Evolutionary conservation across 345 rosid genomes (phyloP).

Genomic region (Eucalyptus shirleyi): DNA sequence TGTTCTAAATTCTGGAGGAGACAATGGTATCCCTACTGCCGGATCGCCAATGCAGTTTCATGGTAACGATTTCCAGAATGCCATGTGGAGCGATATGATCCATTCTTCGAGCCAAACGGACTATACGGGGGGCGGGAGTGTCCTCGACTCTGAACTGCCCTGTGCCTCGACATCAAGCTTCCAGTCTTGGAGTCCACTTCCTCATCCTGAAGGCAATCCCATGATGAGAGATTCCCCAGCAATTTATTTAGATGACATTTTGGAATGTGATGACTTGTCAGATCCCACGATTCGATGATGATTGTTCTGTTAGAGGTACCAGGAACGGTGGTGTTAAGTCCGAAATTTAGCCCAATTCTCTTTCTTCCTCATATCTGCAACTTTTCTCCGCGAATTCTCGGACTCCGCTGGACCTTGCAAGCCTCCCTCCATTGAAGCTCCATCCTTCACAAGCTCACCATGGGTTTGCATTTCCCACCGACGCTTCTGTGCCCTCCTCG

Average conservation of each 20-base stretch:
- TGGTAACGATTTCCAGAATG: background rate
- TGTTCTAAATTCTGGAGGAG: background rate
- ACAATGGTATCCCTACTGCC: background rate
- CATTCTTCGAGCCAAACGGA: background rate
- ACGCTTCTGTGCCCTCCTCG: too few relatives aligned
- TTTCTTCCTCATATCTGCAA: too few relatives aligned
- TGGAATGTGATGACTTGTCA: background rate
- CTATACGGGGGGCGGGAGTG: rapidly evolving
- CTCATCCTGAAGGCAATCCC: background rate
- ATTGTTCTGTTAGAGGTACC: background rate
- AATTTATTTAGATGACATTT: background rate
- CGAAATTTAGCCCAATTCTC: too few relatives aligned
- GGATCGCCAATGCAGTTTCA: background rate
- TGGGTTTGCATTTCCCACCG: too few relatives aligned
- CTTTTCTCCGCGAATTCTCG: too few relatives aligned
- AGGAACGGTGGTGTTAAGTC: background rate
- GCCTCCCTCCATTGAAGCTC: too few relatives aligned
- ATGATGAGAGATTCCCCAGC: background rate
- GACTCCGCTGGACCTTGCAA: too few relatives aligned
- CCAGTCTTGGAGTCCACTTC: background rate
- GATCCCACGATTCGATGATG: background rate
- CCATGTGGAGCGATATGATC: background rate
- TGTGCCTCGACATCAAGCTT: background rate
- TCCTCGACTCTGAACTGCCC: background rate
- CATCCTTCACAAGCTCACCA: too few relatives aligned